Base-by-base conservation (phyloP, 495 filamentous ascomycete species). In the Xylaria flabelliformis region DNA sequence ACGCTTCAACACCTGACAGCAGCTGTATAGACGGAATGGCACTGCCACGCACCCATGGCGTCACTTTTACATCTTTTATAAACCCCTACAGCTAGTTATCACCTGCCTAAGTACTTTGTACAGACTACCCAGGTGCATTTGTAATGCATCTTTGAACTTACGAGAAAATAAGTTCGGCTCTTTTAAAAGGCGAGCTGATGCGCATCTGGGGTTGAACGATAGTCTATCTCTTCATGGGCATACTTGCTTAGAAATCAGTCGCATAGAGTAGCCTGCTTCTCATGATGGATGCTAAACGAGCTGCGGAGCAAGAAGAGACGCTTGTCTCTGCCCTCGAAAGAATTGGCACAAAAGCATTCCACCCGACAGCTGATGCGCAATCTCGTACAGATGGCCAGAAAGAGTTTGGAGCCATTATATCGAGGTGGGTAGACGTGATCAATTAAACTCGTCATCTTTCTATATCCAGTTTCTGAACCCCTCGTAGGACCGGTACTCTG, bases 401-500 rank as follows among this genome's bases (percentile, higher is more conserved):
- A n/a, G 82, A 83, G n/a, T 82, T 83, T 15, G 74, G 79, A n/a
- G 74, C 78, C 32, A 71, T 85, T 41, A 71, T 86, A 48, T 76
- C 80, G 70, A 83, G 80, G 84, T 82, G 80, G 75, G 83, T 46
- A 56, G 46, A 64, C 26, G 55, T 34, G 48, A 41, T 24, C 29
- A 56, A 21, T 32, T 19, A 39, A 39, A 44, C 19, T n/a, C 15
- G 39, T 67, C 44, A 19, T 46, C n/a, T 34, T 32, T 72, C 64
- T 63, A 50, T n/a, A 24, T 29, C 17, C 36, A 39, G 59, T 65
- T 48, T 80, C 82, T 83, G 53, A 85, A 77, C 67, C 42, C 12
- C 46, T 64, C 53, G 4, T 72, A 88, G 84, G 44, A 84, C 81
- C 44, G 81, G 79, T 62, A 85, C 83, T 5, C 74, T 83, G 29